Base-by-base conservation (phyloP, 192 early-diverging fungal species). In the Coemansia sp. region DNA sequence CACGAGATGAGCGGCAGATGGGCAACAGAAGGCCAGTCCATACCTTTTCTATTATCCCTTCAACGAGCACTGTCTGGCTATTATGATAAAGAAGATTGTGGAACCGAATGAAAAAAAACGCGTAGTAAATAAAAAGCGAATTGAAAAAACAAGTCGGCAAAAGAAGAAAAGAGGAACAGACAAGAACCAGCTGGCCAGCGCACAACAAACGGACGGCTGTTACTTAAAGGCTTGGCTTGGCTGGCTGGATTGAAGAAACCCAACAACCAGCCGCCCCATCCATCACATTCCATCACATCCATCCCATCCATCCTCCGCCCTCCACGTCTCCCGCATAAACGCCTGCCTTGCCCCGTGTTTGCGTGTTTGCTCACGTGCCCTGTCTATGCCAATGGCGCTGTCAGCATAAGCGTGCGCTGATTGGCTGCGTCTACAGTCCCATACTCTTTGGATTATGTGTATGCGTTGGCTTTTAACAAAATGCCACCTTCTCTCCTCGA, bases 391-490 rank as follows among this genome's bases (percentile, higher is more conserved):
- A 26, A 10, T 39, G 9, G 15, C 49, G 54, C 19, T 42, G 73
- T 61, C 67, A 70, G 72, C 69, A 32, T 76, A 68, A 73, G 79
- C 79, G 67, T 44, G 49, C 57, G 49, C 60, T 64, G 64, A 81
- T 81, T 81, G 73, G 79, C 64, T 68, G 69, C 43, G 56, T n/a
- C 38, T 9, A 5, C 2, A 32, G 40, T 23, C 68, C 78, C 78
- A 80, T 75, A 69, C 57, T 4, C 23, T 58, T 0, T 32, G 32
- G 32, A 32, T 32, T 32, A n/a, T 5, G 39, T 0, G 10, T 58
- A 3, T 58, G 56, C 15, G 32, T 8, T 40, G 56, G 56, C 12
- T 8, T 58, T 6, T 56, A n/a, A n/a, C 21, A 2, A 32, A 32
- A 32, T 32, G 32, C 32, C 32, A 21, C 21, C 21, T 0, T 1